These are phyloP conservation scores for Gloeopeniophorella convolvens DNA, from an alignment of 768 basidiomycete genomes.

Conservation along the genomic window DNA sequence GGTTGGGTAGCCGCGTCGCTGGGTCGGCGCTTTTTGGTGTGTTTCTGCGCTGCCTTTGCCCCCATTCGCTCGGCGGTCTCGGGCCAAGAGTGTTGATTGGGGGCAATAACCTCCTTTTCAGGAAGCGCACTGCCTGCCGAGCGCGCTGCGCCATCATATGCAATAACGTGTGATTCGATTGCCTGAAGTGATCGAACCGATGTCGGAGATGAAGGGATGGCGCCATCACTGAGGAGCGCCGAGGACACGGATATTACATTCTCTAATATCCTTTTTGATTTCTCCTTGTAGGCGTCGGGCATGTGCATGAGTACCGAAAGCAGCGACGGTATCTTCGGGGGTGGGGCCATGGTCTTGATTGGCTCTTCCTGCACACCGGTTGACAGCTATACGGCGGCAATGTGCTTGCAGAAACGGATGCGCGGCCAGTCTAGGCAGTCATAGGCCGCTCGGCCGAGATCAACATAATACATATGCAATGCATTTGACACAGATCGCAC, in stretches of 20 bases:
- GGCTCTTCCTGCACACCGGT: neutral
- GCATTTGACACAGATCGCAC: neutral
- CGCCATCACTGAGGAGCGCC: neutral
- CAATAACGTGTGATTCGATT: neutral
- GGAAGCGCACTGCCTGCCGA: slow-evolving; percentile 3
- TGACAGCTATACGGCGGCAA: neutral
- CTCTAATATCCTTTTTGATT: too few relatives aligned
- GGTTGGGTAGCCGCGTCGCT: too few relatives aligned
- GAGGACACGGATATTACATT: neutral
- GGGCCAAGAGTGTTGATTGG: neutral
- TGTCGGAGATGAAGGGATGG: neutral
- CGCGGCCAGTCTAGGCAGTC: neutral
- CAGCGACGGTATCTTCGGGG: neutral
- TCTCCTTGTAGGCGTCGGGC: too few relatives aligned
- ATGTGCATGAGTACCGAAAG: neutral
- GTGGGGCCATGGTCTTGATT: neutral
- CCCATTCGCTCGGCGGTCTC: neutral
- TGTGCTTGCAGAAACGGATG: neutral
- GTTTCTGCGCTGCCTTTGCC: too few relatives aligned
- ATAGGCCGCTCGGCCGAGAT: neutral
- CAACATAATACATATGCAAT: neutral
- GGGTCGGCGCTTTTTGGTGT: too few relatives aligned
- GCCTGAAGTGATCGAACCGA: neutral
- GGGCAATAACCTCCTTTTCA: neutral
- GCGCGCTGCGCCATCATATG: neutral